Conservation (phyloP, 768 basidiomycete genomes). For the Suillus paluster region DNA sequence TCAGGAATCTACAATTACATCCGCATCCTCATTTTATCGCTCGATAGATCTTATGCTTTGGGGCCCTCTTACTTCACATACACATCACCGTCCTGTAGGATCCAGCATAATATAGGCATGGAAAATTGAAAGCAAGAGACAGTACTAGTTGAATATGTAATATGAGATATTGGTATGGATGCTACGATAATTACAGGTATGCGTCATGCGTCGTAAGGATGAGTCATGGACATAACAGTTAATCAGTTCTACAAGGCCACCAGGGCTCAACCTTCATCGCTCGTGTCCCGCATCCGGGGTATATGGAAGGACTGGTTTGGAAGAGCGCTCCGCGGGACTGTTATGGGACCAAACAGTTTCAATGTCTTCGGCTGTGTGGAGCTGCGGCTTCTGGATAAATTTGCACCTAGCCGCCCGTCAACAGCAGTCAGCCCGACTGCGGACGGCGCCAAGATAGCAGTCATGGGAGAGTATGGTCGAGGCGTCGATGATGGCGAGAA, state of each 20-base stretch:
- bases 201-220: background rate
- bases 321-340: conserved; percentile 55
- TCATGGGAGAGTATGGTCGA: conserved; percentile 65
- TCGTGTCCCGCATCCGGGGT: conserved; percentile 27
- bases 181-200: conserved; percentile 5
- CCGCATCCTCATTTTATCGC: background rate
- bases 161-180: conserved; percentile 9
- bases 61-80: background rate
- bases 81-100: conserved; percentile 3
- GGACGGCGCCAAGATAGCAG: conserved; percentile 30
- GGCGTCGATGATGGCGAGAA: conserved; percentile 63
- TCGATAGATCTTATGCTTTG: conserved; percentile 4
- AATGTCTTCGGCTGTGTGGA: conserved; percentile 50
- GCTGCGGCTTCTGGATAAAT: conserved; percentile 64
- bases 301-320: conserved; percentile 53
- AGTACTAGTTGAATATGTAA: conserved; percentile 10
- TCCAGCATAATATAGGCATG: conserved; percentile 9
- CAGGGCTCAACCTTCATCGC: conserved; percentile 38
- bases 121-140: conserved; percentile 4
- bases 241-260: conserved; percentile 12
- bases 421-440: conserved; percentile 34
- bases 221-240: conserved; percentile 4
- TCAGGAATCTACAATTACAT: conserved; percentile 2
- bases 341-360: conserved; percentile 38
- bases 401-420: conserved; percentile 54